Percentiles rank a stretch among this genome's conserved stretches.
Evolutionary conservation across 192 early-diverging fungal species (phyloP).

Genomic region (Coemansia furcata): DNA sequence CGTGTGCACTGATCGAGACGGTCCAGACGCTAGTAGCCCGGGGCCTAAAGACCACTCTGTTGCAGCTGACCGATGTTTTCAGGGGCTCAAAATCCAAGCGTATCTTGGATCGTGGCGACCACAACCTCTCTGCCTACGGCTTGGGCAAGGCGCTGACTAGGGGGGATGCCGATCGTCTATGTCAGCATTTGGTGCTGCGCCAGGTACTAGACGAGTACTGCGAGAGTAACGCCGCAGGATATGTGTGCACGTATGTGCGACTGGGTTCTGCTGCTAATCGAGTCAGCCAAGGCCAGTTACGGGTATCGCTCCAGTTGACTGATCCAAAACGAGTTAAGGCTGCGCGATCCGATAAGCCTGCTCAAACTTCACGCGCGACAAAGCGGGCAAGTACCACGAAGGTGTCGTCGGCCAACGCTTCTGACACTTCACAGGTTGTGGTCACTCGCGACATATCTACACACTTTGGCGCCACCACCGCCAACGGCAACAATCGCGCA

Average conservation of each 20-base stretch:
- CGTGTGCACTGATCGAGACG: constrained; percentile 53
- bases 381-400: not conserved
- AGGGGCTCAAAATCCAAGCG: constrained; percentile 63
- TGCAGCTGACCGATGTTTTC: constrained; percentile 72
- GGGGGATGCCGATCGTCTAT: constrained; percentile 68
- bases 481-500: not conserved
- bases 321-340: constrained; percentile 16
- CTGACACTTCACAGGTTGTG: constrained; percentile 1
- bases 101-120: constrained; percentile 55
- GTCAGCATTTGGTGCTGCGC: constrained; percentile 62
- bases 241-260: constrained; percentile 60
- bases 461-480: constrained; percentile 23
- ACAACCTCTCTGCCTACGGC: constrained; percentile 57
- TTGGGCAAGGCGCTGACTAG: constrained; percentile 55
- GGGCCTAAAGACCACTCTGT: constrained; percentile 60
- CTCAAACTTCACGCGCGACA: not conserved
- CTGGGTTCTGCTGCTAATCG: constrained; percentile 48
- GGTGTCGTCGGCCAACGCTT: not conserved
- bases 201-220: constrained; percentile 65
- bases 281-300: constrained; percentile 52
- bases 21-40: constrained; percentile 44
- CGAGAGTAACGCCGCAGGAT: constrained; percentile 62
- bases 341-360: not conserved
- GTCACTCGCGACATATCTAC: constrained; percentile 30
- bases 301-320: constrained; percentile 46